A percentile compares a stretch with the other conserved stretches of the same genome.
phyloP scores from a whole-genome alignment of 2,329 filamentous ascomycete species.

The Rhynchosporium secalis region DNA sequence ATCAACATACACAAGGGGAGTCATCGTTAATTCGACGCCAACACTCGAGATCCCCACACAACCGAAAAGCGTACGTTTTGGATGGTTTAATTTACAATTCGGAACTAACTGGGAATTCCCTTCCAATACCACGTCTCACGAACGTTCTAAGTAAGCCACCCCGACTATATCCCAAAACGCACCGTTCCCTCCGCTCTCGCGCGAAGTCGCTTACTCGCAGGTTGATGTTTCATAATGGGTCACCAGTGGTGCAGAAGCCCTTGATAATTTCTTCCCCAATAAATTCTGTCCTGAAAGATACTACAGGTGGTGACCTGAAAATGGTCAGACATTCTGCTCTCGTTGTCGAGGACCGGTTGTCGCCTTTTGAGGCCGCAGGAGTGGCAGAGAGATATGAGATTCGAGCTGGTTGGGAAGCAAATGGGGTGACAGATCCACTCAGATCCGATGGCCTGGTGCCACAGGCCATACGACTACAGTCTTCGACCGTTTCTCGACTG shows the following conservation, averaged over 20 bases:
- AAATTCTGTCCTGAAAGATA: no score
- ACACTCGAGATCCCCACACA: not conserved
- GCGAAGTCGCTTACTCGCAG: not conserved
- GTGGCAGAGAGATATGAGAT: not conserved
- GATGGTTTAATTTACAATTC: not conserved
- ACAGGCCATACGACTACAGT: not conserved
- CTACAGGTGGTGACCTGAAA: not conserved
- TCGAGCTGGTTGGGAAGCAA: not conserved
- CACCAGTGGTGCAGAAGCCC: not conserved
- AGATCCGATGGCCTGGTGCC: not conserved
- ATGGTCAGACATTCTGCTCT: not conserved
- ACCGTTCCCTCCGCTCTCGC: not conserved
- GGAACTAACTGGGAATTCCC: not conserved
- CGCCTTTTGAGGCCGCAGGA: not conserved
- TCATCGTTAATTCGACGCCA: not conserved
- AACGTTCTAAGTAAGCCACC: conserved; percentile 2
- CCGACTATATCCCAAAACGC: not conserved
- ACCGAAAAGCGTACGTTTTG: not conserved
- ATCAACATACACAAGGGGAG: not conserved
- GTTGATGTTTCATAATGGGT: not conserved
- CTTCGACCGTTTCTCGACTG: not conserved
- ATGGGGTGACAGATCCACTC: not conserved
- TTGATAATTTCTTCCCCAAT: not conserved
- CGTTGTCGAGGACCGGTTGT: not conserved
- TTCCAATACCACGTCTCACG: not conserved